Evolutionary conservation across 2,329 filamentous ascomycete species (phyloP), one percentile per base, ranked within the genome.

Genomic region (Clarireedia monteithiana): DNA sequence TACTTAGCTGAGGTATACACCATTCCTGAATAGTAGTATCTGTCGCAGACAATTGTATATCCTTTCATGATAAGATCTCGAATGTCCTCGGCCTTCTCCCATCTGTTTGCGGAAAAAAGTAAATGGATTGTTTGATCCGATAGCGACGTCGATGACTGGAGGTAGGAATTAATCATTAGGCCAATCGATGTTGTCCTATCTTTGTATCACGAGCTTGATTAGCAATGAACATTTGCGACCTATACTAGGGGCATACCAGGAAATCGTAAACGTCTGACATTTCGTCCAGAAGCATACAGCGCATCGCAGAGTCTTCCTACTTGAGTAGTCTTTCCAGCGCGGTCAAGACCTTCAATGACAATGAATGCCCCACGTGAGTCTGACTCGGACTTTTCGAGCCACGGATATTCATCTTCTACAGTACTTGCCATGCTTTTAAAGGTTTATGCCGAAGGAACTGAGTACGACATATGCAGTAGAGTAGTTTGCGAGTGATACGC

Each of bases 11-110:
- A 89, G 24, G 86, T 90, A 74, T 97, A 99, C 50, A 96, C 90
- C 56, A 91, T 88, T 53, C 94, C 94, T 20, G 88, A 94, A 75
- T 96, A 92, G 70, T 95, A 95, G 74, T 97, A 99, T 48, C 94
- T 85, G 71, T 99, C 94, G 63, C 92, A 85, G 40, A 99, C 77
- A 34, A 99, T 79, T 0, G 83, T 94, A 20, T 78, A 84, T 7
- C 92, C 91, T 1, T 75, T 70, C 0, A 75, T 73, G 5, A 96
- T 71, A 5, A 81, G 74, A 1, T 71, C 56, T 17, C 75, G 67
- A 47, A 85, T 84, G 50, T 72, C 53, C 20, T 52, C 15, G 1
- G 64, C 61, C 48, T 66, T 65, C 55, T 89, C 86, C 86, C 86
- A 89, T 48, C 86, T 76, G 66, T 89, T 89, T 7, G 86, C 84